A percentile compares a stretch with the other conserved stretches of the same genome.
Conservation (phyloP, 2,329 filamentous ascomycete species). For the Colletotrichum agaves region DNA sequence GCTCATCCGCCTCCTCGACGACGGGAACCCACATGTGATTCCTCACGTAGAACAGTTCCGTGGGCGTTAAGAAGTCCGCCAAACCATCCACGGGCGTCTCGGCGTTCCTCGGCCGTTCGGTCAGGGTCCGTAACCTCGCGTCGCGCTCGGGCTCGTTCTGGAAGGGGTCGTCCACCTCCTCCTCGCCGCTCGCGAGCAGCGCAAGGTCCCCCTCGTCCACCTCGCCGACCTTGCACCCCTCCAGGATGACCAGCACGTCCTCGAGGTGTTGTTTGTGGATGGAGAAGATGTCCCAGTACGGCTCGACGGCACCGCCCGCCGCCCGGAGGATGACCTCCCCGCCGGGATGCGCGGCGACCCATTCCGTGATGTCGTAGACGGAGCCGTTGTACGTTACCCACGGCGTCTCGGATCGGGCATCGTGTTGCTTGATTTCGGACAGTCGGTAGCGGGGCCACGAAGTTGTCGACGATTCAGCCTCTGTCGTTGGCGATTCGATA, state of each 20-base stretch:
- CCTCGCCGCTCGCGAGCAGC: conserved; percentile 47
- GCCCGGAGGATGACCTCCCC: conserved; percentile 62
- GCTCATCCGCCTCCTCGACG: no score
- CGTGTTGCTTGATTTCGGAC: conserved; percentile 49
- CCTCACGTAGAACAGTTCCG: no score
- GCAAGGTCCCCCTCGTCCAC: conserved; percentile 47
- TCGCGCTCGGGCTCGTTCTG: conserved; percentile 55
- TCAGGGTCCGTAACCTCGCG: conserved; percentile 51
- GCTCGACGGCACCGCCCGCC: conserved; percentile 59
- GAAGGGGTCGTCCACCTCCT: conserved; percentile 59
- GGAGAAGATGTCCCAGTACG: conserved; percentile 63
- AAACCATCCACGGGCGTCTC: conserved; percentile 55
- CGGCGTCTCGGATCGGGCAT: conserved; percentile 50
- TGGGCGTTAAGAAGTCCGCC: no score
- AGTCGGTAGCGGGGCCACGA: conserved; percentile 42
- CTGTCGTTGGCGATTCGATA: neutral
- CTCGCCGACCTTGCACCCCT: conserved; percentile 58
- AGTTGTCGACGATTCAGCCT: neutral
- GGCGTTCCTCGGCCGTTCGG: conserved; percentile 59
- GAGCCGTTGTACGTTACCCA: conserved; percentile 58
- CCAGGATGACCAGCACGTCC: conserved; percentile 57
- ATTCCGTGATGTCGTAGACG: conserved; percentile 64
- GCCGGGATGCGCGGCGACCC: conserved; percentile 59
- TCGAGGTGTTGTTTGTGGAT: conserved; percentile 60
- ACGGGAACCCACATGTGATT: no score